A percentile compares a stretch with the other conserved stretches of the same genome.
These are phyloP conservation scores for Pythium folliculosum DNA, from an alignment of 352 stramenopile genomes.

Conservation along the genomic window DNA sequence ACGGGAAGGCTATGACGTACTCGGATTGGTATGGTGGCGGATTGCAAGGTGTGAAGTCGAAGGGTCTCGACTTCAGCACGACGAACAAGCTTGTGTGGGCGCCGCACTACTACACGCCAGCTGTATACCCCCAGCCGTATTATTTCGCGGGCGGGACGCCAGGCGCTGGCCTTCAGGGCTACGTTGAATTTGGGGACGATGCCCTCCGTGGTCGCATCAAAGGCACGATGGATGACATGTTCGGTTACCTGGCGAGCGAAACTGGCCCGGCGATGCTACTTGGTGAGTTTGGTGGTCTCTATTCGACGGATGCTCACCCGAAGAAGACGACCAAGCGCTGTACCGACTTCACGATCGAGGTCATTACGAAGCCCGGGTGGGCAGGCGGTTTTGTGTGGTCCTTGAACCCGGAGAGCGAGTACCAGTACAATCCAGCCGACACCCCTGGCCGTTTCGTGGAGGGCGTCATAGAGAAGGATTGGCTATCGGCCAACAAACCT, in stretches of 20 bases:
- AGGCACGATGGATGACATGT: conserved; percentile 67
- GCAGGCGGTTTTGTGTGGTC: conserved; percentile 73
- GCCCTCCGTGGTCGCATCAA: conserved; percentile 41
- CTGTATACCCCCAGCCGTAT: conserved; percentile 61
- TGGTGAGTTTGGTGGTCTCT: conserved; percentile 72
- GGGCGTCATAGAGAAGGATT: conserved; percentile 56
- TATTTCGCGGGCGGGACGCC: conserved; percentile 50
- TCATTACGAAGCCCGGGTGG: conserved; percentile 50
- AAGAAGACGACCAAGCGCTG: conserved; percentile 62
- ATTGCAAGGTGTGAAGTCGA: conserved; percentile 41
- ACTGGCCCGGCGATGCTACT: conserved; percentile 52
- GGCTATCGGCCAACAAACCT: conserved; percentile 49
- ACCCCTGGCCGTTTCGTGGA: conserved; percentile 44
- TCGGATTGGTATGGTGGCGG: conserved; percentile 75
- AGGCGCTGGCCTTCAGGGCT: conserved; percentile 28
- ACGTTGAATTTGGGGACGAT: conserved; percentile 55
- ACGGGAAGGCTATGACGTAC: conserved; percentile 48
- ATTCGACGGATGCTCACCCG: conserved; percentile 50
- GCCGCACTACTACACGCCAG: conserved; percentile 74
- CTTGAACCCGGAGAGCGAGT: conserved; percentile 72
- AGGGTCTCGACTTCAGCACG: conserved; percentile 48
- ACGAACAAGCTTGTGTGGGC: conserved; percentile 75
- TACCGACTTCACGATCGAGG: conserved; percentile 60
- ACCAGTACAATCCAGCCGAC: conserved; percentile 60
- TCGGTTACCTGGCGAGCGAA: conserved; percentile 58